These are phyloP conservation scores for Fusarium bulbicola DNA, from an alignment of 2,329 filamentous ascomycete species.

Conservation along the genomic window DNA sequence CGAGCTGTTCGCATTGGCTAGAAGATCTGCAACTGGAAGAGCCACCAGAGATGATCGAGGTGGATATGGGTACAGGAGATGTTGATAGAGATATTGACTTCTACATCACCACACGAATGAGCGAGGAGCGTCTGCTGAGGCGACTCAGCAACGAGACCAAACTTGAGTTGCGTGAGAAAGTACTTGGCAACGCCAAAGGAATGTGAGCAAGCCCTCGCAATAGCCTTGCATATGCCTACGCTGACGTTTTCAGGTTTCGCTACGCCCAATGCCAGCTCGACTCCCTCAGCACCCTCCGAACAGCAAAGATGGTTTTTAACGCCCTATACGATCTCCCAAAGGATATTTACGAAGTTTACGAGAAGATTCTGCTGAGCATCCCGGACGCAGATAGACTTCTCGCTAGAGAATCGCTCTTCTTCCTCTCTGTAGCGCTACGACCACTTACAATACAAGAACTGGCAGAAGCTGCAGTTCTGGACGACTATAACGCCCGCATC, in stretches of 20 bases:
- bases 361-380: background rate
- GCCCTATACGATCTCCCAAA: background rate
- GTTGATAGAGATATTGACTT: background rate
- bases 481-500: accelerated
- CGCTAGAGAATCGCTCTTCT: background rate
- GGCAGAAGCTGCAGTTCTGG: background rate
- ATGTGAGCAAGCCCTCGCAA: background rate
- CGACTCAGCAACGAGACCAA: background rate
- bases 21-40: background rate
- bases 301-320: background rate
- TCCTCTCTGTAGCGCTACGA: background rate
- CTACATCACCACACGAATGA: background rate
- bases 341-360: background rate
- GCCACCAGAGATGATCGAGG: accelerated
- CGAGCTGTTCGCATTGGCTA: background rate
- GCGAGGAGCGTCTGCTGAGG: accelerated
- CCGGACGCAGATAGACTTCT: background rate
- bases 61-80: background rate
- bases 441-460: background rate
- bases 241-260: background rate
- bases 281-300: background rate
- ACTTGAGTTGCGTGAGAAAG: background rate
- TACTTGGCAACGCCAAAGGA: background rate
- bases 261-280: background rate
- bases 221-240: accelerated